A percentile compares a stretch with the other conserved stretches of the same genome.
Evolutionary conservation across 306 rosid species (phyloP).

Genomic region (Medicago truncatula): MtrunA17r5.0-ANR NC_053049.1:805501-806000

Average conservation of each 20-base stretch:
- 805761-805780: constrained; percentile 38
- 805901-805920: too few relatives aligned
- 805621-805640: constrained; percentile 8
- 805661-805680: constrained; percentile 48
- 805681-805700: constrained; percentile 29
- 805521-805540: constrained; percentile 50
- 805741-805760: constrained; percentile 50
- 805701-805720: constrained; percentile 46
- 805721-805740: constrained; percentile 46
- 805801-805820: constrained; percentile 53
- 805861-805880: neutral
- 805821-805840: constrained; percentile 51
- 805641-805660: constrained; percentile 18
- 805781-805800: constrained; percentile 50
- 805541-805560: constrained; percentile 40
- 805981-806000: too few relatives aligned
- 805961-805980: too few relatives aligned
- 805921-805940: too few relatives aligned
- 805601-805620: too few relatives aligned
- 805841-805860: constrained; percentile 38
- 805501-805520: constrained; percentile 43
- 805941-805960: too few relatives aligned
- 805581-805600: neutral
- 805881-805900: too few relatives aligned
- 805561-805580: neutral